A percentile compares a stretch with the other conserved stretches of the same genome.
Conservation (phyloP, 2,329 filamentous ascomycete species). For the Spiromastix sp. region DNA sequence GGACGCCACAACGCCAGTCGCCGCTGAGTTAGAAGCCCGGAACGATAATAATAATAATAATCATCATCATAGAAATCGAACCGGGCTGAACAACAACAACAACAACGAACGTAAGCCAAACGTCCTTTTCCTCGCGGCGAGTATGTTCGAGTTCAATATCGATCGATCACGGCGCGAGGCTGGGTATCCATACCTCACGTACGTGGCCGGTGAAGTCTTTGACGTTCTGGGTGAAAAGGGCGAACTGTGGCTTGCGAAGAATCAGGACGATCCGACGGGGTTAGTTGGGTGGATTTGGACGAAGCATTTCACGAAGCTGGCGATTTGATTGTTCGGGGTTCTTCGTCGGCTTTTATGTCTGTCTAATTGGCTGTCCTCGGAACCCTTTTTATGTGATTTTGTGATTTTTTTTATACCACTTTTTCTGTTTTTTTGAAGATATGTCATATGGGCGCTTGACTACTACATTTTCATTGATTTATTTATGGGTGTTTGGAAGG, state of each 20-base stretch:
- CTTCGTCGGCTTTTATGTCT: too few relatives aligned
- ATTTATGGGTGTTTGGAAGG: too few relatives aligned
- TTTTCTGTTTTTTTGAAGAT: background rate
- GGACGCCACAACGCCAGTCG: constrained; percentile 4
- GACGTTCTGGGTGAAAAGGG: constrained; percentile 94
- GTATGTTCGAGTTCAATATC: constrained; percentile 95
- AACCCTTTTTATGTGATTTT: background rate
- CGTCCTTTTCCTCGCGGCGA: constrained; percentile 83
- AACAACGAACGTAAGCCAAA: constrained; percentile 36
- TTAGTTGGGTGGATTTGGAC: constrained; percentile 98
- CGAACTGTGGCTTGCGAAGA: constrained; percentile 93
- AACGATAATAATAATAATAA: constrained; percentile 7
- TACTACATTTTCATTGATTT: too few relatives aligned
- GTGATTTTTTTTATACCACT: background rate
- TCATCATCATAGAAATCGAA: background rate
- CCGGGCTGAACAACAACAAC: too few relatives aligned
- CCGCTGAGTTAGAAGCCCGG: constrained; percentile 1
- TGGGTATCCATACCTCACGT: constrained; percentile 91
- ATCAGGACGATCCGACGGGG: constrained; percentile 76
- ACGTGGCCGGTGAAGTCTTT: constrained; percentile 89
- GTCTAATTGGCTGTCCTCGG: too few relatives aligned
- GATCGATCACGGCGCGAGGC: constrained; percentile 83
- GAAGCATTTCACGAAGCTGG: constrained; percentile 73
- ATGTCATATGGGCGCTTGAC: too few relatives aligned
- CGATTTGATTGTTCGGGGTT: too few relatives aligned